Evolutionary conservation across 1,139 yeast genomes (phyloP), one percentile per base, ranked within the genome.

Genomic region (Geotrichum macrosporum): DNA sequence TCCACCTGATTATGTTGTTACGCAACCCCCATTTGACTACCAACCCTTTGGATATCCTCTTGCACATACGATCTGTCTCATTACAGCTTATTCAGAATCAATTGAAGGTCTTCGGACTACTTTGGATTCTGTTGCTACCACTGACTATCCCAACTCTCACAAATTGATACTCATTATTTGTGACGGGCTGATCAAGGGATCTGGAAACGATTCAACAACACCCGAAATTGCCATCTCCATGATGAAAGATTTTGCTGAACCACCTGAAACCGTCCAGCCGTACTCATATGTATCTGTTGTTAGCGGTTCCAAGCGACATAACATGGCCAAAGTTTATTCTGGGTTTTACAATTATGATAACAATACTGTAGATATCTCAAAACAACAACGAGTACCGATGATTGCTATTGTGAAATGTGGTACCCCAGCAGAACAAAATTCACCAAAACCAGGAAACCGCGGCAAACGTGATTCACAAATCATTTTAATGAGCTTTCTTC

Each of bases 41-140:
- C 89, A 83, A 69, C 97, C 97, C 5, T 87, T 76, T 67, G 86
- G 84, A 0, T 85, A 72, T 62, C 98, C 97, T 10, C 73, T 92
- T 53, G 87, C 46, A 2, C 47, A 87, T 60, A 53, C 65, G 2
- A 59, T 64, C 12, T 64, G 67, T 35, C 57, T 63, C 27, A 59
- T 64, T 21, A 65, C 68, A 1, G 65, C 59, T 1, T 64, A 64
- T 41, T 60, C 65, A 1, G 68, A 64, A 44, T 56, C 58, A 19
- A 59, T 59, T 21, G 57, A 52, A 1, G 61, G 63, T 5, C 51
- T 64, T 9, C 48, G 59, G n/a, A 50, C 57, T 18, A 62, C 67
- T 3, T 53, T 64, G 10, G 64, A 63, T 30, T 56, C 67, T 4
- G 43, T 64, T 27, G 66, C 65, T 4, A 38, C 48, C 6, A 55